These are phyloP conservation scores for Chamaenerion angustifolium DNA, from an alignment of 345 rosid species.

Conservation along the genomic window DNA sequence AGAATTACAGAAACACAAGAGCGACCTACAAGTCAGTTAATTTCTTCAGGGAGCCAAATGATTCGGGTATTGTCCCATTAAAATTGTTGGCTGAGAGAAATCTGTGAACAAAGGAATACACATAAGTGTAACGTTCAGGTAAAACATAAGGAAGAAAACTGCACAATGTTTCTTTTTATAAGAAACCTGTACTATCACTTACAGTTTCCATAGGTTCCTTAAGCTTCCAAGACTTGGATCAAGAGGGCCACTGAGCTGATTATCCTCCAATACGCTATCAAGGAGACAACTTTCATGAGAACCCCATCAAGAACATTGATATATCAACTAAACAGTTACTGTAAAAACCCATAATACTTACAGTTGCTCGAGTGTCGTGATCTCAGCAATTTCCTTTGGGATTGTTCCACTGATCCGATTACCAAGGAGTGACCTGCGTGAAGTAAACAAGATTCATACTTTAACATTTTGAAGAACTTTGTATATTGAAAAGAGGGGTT, in stretches of 20 bases:
- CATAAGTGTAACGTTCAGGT: background rate
- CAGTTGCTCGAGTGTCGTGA: constrained; percentile 40
- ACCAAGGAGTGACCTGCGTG: constrained; percentile 37
- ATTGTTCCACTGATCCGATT: constrained; percentile 57
- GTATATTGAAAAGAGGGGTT: no score
- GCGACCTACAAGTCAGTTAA: constrained; percentile 61
- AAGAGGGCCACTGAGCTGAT: constrained; percentile 45
- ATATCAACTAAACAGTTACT: background rate
- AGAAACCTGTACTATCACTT: constrained; percentile 11
- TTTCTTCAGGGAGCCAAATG: constrained; percentile 48
- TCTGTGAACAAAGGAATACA: constrained; percentile 15
- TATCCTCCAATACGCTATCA: constrained; percentile 51
- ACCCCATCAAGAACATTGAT: no score
- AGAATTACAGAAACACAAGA: no score
- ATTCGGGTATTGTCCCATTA: constrained; percentile 53
- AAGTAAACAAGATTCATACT: no score
- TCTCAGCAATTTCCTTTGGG: constrained; percentile 44
- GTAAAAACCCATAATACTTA: constrained; percentile 21
- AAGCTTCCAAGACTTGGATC: constrained; percentile 54
- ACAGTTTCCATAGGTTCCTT: constrained; percentile 36
- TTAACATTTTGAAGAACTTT: no score
- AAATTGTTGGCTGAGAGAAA: constrained; percentile 65
- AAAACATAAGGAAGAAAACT: background rate
- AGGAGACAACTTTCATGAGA: background rate
- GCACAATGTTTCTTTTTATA: background rate